Base-by-base conservation (phyloP, 495 filamentous ascomycete genomes). In the Xylaria bambusicola region DNA sequence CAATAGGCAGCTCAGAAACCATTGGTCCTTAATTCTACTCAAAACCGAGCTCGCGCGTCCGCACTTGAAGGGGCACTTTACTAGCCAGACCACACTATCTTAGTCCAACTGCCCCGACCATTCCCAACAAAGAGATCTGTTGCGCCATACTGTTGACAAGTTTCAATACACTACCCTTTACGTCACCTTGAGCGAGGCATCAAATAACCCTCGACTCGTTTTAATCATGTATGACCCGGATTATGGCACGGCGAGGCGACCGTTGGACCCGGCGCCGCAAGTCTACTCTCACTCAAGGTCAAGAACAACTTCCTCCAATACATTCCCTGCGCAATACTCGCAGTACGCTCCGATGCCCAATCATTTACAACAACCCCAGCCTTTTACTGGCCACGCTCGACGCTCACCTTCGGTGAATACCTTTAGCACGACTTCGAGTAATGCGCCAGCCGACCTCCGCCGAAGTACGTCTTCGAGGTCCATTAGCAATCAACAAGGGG, bases 381-480 rank as follows among this genome's bases (percentile, higher is more conserved):
- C 70, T 26, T 61, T n/a, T n/a, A n/a, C 50, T 52, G 71, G 69
- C 69, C 71, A 82, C 76, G 65, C 84, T 56, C 83, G 88, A 56
- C 83, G 88, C 61, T 83, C 84, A 38, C 79, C 88, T 46, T 91
- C 88, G n/a, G 88, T 82, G 67, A 86, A 83, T 50, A 92, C 89
- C 13, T 88, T 88, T 50, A 90, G 87, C 57, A 90, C 86, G 74
- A 69, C 77, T 23, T 80, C 78, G 26, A 85, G 86, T 66, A 82
- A 80, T 59, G 73, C 70, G 54, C 74, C 66, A 67, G 72, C 75
- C 42, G 86, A 89, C 63, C 84, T 94, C 56, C 85, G 88, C 40
- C 83, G 92, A 38, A 88, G 86, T 2, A 84, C 83, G 13, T 94
- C 89, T 50, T 85, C 86, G 29, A 78, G 83, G 66, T 92, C 89